phyloP scores from a whole-genome alignment of 2,329 filamentous ascomycete species.

The Calonectria honghensis region DNA sequence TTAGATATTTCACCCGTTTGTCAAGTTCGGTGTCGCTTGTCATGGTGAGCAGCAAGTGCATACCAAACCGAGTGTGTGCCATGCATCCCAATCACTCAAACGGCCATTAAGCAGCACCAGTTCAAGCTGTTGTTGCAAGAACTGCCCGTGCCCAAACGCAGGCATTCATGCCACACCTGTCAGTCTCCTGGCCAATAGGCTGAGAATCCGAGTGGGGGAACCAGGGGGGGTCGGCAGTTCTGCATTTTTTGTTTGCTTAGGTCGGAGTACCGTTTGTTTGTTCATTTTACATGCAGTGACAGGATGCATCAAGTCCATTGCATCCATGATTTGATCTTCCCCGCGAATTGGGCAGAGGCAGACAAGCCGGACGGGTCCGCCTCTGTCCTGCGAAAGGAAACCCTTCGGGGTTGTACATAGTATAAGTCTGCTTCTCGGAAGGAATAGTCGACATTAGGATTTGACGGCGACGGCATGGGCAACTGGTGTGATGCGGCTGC shows the following conservation, averaged over 20 bases:
- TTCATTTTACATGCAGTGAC: constrained; percentile 7
- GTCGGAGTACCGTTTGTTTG: background rate
- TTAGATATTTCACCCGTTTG: background rate
- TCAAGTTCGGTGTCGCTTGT: background rate
- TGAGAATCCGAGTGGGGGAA: background rate
- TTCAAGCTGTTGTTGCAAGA: background rate
- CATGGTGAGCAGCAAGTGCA: background rate
- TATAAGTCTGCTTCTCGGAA: constrained; percentile 61
- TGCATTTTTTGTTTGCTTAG: background rate
- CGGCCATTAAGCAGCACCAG: background rate
- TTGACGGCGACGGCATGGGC: constrained; percentile 42
- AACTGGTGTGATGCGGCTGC: background rate
- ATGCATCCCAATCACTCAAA: background rate
- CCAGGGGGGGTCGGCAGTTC: background rate
- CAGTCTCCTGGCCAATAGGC: background rate
- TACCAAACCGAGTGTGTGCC: background rate
- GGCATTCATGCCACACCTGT: background rate
- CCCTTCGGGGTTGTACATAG: constrained; percentile 51
- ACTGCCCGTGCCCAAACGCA: constrained; percentile 8
- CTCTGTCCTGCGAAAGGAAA: constrained; percentile 44
- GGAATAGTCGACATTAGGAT: constrained; percentile 58
- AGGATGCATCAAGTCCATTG: constrained; percentile 9
- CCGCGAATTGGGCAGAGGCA: background rate
- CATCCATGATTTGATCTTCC: constrained; percentile 26
- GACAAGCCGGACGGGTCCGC: background rate